A percentile compares a stretch with the other conserved stretches of the same genome.
These are phyloP conservation scores for Zymoseptoria crescenta DNA, from an alignment of 2,329 filamentous ascomycete genomes.

Conservation along the genomic window DNA sequence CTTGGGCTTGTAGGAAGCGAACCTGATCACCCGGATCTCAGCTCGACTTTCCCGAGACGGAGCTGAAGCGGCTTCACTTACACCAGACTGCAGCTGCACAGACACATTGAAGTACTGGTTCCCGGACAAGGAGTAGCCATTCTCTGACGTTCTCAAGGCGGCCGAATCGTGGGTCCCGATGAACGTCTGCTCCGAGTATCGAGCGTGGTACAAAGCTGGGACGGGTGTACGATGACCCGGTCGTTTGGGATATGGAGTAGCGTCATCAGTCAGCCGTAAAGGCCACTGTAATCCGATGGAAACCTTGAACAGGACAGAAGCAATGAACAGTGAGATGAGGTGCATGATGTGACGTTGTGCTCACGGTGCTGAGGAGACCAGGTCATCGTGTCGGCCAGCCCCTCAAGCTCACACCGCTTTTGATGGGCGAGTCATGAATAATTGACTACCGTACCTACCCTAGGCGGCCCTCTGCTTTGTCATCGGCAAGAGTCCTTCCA, in stretches of 20 bases:
- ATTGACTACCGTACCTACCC: no score
- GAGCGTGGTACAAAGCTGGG: constrained; percentile 46
- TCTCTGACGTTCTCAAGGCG: constrained; percentile 41
- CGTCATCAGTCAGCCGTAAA: neutral
- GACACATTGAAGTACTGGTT: constrained; percentile 39
- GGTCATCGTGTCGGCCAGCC: no score
- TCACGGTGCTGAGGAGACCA: neutral
- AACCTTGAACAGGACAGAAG: neutral
- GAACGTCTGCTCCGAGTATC: constrained; percentile 53
- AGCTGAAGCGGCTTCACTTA: neutral
- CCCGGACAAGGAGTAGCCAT: constrained; percentile 26
- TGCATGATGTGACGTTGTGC: neutral
- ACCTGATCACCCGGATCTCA: neutral
- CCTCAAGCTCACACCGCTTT: neutral
- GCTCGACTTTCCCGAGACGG: no score
- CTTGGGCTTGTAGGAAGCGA: constrained; percentile 21
- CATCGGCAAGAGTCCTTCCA: neutral
- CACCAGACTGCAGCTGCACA: constrained; percentile 44
- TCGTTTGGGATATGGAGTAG: constrained; percentile 13
- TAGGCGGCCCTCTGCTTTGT: neutral
- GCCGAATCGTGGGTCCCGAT: constrained; percentile 59
- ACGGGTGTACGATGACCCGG: constrained; percentile 14
- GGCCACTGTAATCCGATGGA: neutral
- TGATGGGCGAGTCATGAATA: neutral
- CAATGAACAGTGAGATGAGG: neutral